These are phyloP conservation scores for sorghum (Sorghum bicolor) DNA, from an alignment of 176 grass and related monocot species.

Conservation along the genomic window DNA sequence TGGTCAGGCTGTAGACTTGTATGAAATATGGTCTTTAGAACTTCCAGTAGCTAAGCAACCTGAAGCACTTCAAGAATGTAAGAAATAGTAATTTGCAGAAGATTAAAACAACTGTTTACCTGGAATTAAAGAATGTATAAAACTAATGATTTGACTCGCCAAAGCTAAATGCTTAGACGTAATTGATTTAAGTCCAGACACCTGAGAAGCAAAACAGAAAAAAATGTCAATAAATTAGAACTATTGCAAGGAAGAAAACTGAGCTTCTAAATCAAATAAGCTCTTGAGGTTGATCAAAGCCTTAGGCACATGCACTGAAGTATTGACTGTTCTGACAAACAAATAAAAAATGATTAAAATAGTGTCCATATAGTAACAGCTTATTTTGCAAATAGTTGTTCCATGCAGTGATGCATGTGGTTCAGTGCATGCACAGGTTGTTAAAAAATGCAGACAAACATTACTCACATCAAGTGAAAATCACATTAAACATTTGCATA, in stretches of 20 bases:
- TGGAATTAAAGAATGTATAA: slow-evolving; percentile 87
- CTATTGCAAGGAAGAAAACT: slow-evolving; percentile 1
- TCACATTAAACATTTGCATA: neutral
- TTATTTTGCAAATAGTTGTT: slow-evolving; percentile 6
- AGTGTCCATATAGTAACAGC: slow-evolving; percentile 6
- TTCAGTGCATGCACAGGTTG: neutral
- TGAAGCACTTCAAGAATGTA: slow-evolving; percentile 1
- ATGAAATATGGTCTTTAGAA: slow-evolving; percentile 13
- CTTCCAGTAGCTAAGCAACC: neutral
- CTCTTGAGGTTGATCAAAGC: neutral
- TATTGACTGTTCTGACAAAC: neutral
- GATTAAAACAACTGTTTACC: slow-evolving; percentile 48
- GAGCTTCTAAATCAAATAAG: slow-evolving; percentile 2
- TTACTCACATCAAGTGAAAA: neutral
- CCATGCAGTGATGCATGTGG: neutral
- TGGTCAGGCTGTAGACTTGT: neutral
- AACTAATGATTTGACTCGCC: slow-evolving; percentile 96
- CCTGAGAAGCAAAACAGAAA: slow-evolving; percentile 45
- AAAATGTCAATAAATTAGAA: neutral
- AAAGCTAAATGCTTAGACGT: slow-evolving; percentile 98
- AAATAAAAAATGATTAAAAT: neutral
- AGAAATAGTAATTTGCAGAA: slow-evolving; percentile 4
- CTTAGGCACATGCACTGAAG: neutral
- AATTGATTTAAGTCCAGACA: slow-evolving; percentile 98
- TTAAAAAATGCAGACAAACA: slow-evolving; percentile 11